Base-by-base conservation (phyloP, 257 asterid species). In the Solanum sejunctum region DNA sequence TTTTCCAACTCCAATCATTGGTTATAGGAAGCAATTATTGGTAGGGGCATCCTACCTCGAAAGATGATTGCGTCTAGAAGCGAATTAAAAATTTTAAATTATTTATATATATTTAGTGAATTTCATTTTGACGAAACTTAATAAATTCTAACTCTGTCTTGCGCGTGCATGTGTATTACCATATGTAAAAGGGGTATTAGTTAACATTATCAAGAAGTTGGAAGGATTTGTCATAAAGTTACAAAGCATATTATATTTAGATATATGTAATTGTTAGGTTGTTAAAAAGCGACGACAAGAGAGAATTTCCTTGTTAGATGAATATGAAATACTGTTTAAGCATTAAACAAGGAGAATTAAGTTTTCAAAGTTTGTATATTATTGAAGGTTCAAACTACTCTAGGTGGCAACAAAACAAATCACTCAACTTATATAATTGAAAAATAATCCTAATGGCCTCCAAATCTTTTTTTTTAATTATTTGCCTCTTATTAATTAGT, bases 1-100 rank as follows among this genome's bases (percentile, higher is more conserved):
- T 85, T 78, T 87, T 28, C 70, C 84, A 32, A 63, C 41, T 9
- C 73, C 85, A 84, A 88, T 83, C 84, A 85, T 88, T 88, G 88
- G 85, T 10, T 63, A 57, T 78, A 13, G 17, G 56, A 87, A n/a
- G 82, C 88, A 85, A 83, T 85, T 85, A 87, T 87, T 83, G 85
- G 88, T 54, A n/a, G 58, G 84, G 82, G 26, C 84, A 84, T 51
- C 72, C 81, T 69, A 87, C 83, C 71, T 85, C 58, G 71, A 85
- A 79, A 79, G 45, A 86, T 49, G 67, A 51, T 23, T 15, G 1
- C 0, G 20, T 12, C 8, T 2, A 32, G 13, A 16, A 36, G 8
- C 23, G 5, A 1, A 17, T 11, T 69, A 1, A 18, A 70, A 18
- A 39, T 2, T 70, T 70, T 17, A 17, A 17, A 5, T 9, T 9